These are phyloP conservation scores for Phialophora expanda DNA, from an alignment of 2,329 filamentous ascomycete genomes.

Conservation along the genomic window DNA sequence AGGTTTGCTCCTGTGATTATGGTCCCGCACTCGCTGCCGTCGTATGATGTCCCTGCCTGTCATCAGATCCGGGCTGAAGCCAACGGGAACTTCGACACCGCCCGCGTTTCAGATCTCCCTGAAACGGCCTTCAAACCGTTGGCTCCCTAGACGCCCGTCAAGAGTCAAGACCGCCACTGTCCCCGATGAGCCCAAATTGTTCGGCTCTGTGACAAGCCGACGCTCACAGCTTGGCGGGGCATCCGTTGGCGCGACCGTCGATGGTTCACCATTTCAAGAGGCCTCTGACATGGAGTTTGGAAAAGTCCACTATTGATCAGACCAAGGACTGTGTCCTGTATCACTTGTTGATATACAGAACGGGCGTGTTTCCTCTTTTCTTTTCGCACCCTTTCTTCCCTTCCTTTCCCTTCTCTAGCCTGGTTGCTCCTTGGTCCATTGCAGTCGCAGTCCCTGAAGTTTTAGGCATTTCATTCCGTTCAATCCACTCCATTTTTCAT, in stretches of 20 bases:
- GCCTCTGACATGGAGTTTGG: not conserved
- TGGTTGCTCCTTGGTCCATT: constrained; percentile 3
- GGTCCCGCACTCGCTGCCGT: not conserved
- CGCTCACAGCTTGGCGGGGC: not conserved
- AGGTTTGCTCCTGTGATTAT: not conserved
- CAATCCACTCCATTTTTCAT: not conserved
- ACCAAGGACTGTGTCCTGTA: constrained; percentile 2
- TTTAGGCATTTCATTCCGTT: not conserved
- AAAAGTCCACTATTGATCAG: constrained; percentile 1
- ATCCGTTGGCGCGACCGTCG: not conserved
- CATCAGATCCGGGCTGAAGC: not conserved
- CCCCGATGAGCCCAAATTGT: not conserved
- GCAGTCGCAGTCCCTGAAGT: not conserved
- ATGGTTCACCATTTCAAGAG: not conserved
- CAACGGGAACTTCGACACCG: not conserved
- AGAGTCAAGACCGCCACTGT: not conserved
- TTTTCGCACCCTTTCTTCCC: not conserved
- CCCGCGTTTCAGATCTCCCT: constrained; percentile 4
- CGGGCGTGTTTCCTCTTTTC: not conserved
- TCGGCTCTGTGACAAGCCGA: constrained; percentile 4
- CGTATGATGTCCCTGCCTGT: not conserved
- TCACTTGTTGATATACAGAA: not conserved
- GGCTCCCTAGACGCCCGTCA: constrained; percentile 1
- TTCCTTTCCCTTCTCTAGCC: constrained; percentile 10
- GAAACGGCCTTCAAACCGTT: constrained; percentile 4